A percentile compares a stretch with the other conserved stretches of the same genome.
Conservation (phyloP, 805 yeast species). For the Yamadazyma ubonensis region DNA sequence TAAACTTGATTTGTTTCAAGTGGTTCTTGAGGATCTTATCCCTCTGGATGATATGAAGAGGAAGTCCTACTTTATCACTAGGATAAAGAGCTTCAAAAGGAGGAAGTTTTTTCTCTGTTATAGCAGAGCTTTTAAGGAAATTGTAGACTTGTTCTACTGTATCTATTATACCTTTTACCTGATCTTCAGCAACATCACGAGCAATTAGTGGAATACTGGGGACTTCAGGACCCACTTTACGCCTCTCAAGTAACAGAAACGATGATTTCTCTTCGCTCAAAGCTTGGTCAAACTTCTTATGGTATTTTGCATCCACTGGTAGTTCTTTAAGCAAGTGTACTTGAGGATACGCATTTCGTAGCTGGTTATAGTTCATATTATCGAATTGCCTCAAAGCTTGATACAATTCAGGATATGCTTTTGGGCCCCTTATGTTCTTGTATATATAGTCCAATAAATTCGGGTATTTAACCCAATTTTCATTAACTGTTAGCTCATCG, state of each 20-base stretch:
- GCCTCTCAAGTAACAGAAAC: slow-evolving; percentile 17
- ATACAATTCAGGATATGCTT: slow-evolving; percentile 11
- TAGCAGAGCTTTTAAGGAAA: slow-evolving; percentile 24
- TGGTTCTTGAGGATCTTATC: slow-evolving; percentile 26
- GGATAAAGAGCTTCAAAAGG: slow-evolving; percentile 34
- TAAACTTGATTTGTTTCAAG: slow-evolving; percentile 22
- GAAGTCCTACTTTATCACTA: slow-evolving; percentile 30
- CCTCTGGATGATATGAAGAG: slow-evolving; percentile 27
- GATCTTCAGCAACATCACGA: neutral
- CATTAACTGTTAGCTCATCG: slow-evolving; percentile 28
- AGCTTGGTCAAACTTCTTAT: slow-evolving; percentile 17
- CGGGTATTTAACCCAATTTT: slow-evolving; percentile 25
- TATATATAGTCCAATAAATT: slow-evolving; percentile 29
- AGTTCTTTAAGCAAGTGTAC: slow-evolving; percentile 25
- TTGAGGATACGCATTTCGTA: slow-evolving; percentile 34
- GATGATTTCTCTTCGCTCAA: neutral
- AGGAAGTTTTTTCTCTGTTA: slow-evolving; percentile 26
- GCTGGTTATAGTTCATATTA: slow-evolving; percentile 19
- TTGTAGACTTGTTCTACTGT: slow-evolving; percentile 19
- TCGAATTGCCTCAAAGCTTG: slow-evolving; percentile 23
- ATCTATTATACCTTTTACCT: slow-evolving; percentile 3
- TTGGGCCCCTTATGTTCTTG: slow-evolving; percentile 15
- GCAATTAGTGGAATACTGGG: slow-evolving; percentile 4
- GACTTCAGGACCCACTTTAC: slow-evolving; percentile 4
- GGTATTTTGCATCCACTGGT: slow-evolving; percentile 8